phyloP scores from a whole-genome alignment of 2,329 filamentous ascomycete genomes.

The Microcyclospora pomicola region DNA sequence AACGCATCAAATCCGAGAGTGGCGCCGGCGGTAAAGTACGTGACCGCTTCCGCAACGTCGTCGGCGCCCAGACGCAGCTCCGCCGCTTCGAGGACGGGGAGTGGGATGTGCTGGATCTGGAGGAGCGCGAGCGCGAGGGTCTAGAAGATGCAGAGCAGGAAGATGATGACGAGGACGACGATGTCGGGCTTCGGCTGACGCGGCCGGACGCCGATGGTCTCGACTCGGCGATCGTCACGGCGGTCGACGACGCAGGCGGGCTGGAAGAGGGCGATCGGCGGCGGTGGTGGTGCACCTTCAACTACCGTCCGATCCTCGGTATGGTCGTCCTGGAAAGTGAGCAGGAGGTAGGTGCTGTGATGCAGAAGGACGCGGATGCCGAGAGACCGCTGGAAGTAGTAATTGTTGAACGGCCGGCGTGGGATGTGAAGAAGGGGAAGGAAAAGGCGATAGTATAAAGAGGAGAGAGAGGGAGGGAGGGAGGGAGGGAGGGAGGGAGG shows the following conservation, averaged over 20 bases:
- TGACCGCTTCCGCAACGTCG: conserved; percentile 20
- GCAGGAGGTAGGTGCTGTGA: conserved; percentile 9
- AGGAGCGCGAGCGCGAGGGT: conserved; percentile 9
- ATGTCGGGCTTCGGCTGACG: conserved; percentile 22
- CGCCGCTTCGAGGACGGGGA: conserved; percentile 18
- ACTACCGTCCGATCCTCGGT: conserved; percentile 87
- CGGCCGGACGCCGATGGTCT: conserved; percentile 28
- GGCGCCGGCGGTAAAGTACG: conserved; percentile 43
- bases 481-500: too few species aligned
- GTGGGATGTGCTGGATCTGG: conserved; percentile 10
- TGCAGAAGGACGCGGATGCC: too few species aligned
- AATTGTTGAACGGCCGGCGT: conserved; percentile 66
- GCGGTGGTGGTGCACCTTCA: conserved; percentile 68
- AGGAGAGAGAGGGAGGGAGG: neutral
- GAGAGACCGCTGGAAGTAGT: conserved; percentile 57
- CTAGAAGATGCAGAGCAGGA: conserved; percentile 28
- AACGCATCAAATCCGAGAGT: conserved; percentile 29
- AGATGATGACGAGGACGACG: conserved; percentile 28
- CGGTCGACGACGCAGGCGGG: conserved; percentile 24
- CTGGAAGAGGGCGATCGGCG: conserved; percentile 20
- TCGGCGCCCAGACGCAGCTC: neutral
- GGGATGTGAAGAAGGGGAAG: conserved; percentile 8
- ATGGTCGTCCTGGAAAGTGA: conserved; percentile 41
- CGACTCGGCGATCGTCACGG: conserved; percentile 1
- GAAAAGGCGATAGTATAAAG: neutral